phyloP scores from a whole-genome alignment of 2,329 filamentous ascomycete species.

The Catunica adiposa region DNA sequence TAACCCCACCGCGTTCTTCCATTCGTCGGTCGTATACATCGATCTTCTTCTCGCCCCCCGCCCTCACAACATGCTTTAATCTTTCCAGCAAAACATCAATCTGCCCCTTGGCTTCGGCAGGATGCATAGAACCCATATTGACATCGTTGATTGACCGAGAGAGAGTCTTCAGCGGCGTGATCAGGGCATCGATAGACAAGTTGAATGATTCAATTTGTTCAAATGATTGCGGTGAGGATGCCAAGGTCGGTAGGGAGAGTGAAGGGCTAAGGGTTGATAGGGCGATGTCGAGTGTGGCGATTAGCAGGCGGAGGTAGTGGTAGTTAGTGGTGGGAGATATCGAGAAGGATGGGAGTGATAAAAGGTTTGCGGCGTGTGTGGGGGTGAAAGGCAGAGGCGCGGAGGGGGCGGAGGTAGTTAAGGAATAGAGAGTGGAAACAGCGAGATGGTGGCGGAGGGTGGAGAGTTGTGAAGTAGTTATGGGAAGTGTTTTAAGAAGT shows the following conservation, averaged over 20 bases:
- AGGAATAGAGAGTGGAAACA: constrained; percentile 34
- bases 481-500: constrained; percentile 42
- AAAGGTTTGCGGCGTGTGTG: constrained; percentile 18
- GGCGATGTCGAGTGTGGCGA: constrained; percentile 55
- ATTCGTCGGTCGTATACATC: constrained; percentile 30
- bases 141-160: constrained; percentile 53
- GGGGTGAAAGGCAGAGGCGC: no score
- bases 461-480: constrained; percentile 31
- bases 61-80: constrained; percentile 53
- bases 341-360: constrained; percentile 34
- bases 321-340: constrained; percentile 44
- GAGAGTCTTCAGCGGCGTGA: constrained; percentile 38
- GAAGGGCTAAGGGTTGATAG: constrained; percentile 42
- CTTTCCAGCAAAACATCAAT: constrained; percentile 62
- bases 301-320: constrained; percentile 44
- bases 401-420: background rate
- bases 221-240: constrained; percentile 15
- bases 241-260: constrained; percentile 13
- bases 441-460: constrained; percentile 52
- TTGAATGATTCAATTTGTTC: constrained; percentile 43
- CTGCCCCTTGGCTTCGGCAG: constrained; percentile 60
- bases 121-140: constrained; percentile 53
- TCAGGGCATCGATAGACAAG: constrained; percentile 49
- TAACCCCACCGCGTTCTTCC: background rate
- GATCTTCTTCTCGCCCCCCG: constrained; percentile 37